Evolutionary conservation across 2,329 filamentous ascomycete genomes (phyloP), one percentile per base, ranked within the genome.

Genomic region (Trichoderma polysporum): DNA sequence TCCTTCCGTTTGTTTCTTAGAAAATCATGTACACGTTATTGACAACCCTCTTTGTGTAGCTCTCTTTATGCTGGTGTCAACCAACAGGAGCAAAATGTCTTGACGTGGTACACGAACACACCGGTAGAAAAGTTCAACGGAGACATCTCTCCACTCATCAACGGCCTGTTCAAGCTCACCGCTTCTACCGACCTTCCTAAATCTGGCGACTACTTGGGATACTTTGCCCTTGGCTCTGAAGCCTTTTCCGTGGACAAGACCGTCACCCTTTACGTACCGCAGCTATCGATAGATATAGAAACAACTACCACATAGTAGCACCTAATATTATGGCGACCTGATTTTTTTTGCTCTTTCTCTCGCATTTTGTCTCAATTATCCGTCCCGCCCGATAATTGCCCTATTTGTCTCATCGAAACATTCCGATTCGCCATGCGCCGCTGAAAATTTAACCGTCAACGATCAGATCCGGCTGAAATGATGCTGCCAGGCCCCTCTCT

Each of bases 171-270:
- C 33, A 70, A 74, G 29, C 73, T 76, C 4, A 62, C 73, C 12
- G 68, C 74, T 45, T 9, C n/a, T 69, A 76, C 73, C 0, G 68
- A 73, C 5, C 45, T 67, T n/a, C 65, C 65, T 22, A 56, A 58
- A 19, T 54, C 57, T 0, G 68, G 73, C 1, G 80, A 84, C 70
- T 86, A 84, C 71, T 73, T 87, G 19, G 84, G 84, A 22, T 83
- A 85, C 69, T 76, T 86, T 70, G 78, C 78, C 53, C 83, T 86
- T 69, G 85, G 85, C 25, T 81, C 81, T 15, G 85, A 87, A 72
- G 78, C 83, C 0, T 83, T 82, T 73, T 80, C 75, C 6, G 76
- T 80, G 8, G 66, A 72, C 27, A 70, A 73, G 4, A 80, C 79
- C 45, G 83, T 85, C 59, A 86, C 84, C 1, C 85, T 86, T 69